Evolutionary conservation across 352 stramenopile genomes (phyloP), one percentile per base, ranked within the genome.

Genomic region (Thalassiosira oceanica): DNA sequence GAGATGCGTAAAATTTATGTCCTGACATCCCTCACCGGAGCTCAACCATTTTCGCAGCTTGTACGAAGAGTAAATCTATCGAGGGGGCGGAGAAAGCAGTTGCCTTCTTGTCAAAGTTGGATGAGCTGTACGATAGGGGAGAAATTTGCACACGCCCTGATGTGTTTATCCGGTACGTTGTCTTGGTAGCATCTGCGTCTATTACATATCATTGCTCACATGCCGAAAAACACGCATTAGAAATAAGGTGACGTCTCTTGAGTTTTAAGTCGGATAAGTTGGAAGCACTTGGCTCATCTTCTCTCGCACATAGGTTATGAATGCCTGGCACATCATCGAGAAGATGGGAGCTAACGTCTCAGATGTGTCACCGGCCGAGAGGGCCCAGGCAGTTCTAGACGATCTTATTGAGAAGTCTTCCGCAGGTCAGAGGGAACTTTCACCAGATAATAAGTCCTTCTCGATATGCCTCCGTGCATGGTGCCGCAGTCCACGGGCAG

Each of bases 261-360:
- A n/a, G n/a, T n/a, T n/a, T n/a, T n/a, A n/a, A n/a, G n/a, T n/a
- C n/a, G n/a, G n/a, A n/a, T n/a, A n/a, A n/a, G n/a, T n/a, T n/a
- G n/a, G n/a, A n/a, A n/a, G n/a, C n/a, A n/a, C n/a, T n/a, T n/a
- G n/a, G n/a, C n/a, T n/a, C n/a, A 53, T 69, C 2, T 42, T 61
- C 21, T 48, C 61, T 28, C 61, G 65, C 51, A 77, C 69, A 28
- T 61, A 64, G 42, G 33, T 66, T 1, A 61, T 77, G 35, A 70
- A 77, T 55, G 56, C 57, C 18, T 77, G 66, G 66, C 36, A 37
- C 7, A 27, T 48, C 26, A 70, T 50, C 33, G 66, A 77, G 41
- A 52, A 36, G 21, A 66, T 35, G 2, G 57, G 58, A n/a, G n/a
- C n/a, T 27, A n/a, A 29, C 7, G 48, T 67, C 31, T 2, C 15